Conservation (phyloP, 495 filamentous ascomycete species). For the Oidiodendron maius region DNA sequence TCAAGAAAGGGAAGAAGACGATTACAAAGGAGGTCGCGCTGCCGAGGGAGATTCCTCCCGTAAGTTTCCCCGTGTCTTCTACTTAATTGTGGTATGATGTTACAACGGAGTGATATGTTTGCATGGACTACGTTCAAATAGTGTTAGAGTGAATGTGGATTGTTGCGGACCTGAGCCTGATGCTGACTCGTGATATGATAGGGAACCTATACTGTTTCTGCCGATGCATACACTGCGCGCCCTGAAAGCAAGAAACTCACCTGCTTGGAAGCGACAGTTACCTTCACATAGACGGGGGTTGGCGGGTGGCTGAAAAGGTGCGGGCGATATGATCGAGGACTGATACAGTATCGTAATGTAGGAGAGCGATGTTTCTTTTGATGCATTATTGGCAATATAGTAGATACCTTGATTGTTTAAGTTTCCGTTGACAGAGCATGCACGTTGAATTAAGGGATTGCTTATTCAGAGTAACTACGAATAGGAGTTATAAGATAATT, state of each 20-base stretch:
- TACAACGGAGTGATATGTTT: neutral
- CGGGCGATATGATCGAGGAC: neutral
- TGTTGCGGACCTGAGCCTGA: neutral
- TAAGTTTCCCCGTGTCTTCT: constrained; percentile 40
- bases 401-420: constrained; percentile 15
- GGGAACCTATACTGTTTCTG: constrained; percentile 85
- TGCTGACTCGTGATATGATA: constrained; percentile 26
- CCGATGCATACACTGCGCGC: constrained; percentile 65
- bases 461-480: neutral
- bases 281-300: constrained; percentile 23
- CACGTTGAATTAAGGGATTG: neutral
- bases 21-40: constrained; percentile 79
- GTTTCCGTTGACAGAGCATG: too few relatives aligned
- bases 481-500: neutral
- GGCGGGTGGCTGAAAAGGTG: neutral
- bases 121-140: too few relatives aligned
- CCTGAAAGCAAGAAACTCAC: constrained; percentile 63
- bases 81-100: too few relatives aligned
- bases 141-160: constrained; percentile 1
- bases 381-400: constrained; percentile 9
- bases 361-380: constrained; percentile 1
- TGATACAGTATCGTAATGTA: constrained; percentile 2
- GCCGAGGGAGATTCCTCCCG: constrained; percentile 83
- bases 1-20: constrained; percentile 65
- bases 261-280: constrained; percentile 67